phyloP scores from a whole-genome alignment of 1,284 basidiomycete species.

The Sanguinoderma infundibulare region DNA sequence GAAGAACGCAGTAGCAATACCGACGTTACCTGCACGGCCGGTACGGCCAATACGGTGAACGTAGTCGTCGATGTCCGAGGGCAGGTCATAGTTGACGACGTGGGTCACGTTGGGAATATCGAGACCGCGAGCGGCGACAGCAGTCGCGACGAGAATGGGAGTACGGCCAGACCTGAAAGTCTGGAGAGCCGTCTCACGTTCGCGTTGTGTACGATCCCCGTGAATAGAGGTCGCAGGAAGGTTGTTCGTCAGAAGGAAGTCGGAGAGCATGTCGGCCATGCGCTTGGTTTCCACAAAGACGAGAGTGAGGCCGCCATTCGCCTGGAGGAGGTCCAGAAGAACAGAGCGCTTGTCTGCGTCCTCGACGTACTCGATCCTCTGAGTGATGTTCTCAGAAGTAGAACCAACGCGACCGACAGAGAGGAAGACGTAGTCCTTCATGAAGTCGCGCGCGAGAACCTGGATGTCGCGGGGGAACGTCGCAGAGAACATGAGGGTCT shows the following conservation, averaged over 20 bases:
- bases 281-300: constrained; percentile 99
- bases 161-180: constrained; percentile 96
- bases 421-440: constrained; percentile 98
- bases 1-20: constrained; percentile 94
- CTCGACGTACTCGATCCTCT: constrained; percentile 99
- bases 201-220: constrained; percentile 96
- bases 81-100: constrained; percentile 99
- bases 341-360: constrained; percentile 97
- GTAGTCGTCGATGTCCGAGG: constrained; percentile 98
- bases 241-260: constrained; percentile 88
- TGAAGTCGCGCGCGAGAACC: constrained; percentile 93
- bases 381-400: constrained; percentile 99
- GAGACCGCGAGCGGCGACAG: constrained; percentile 97
- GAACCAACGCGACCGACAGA: constrained; percentile 98
- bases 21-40: constrained; percentile 98
- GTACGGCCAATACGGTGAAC: constrained; percentile 99
- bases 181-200: constrained; percentile 94
- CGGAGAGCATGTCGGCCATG: constrained; percentile 98
- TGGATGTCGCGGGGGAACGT: constrained; percentile 99
- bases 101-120: constrained; percentile 99
- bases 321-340: constrained; percentile 91
- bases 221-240: constrained; percentile 97
- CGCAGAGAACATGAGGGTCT: constrained; percentile 99
- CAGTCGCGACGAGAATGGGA: constrained; percentile 97
- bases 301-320: constrained; percentile 84